Conservation (phyloP, 2,329 filamentous ascomycete genomes). For the Fusarium albosuccineum region DNA sequence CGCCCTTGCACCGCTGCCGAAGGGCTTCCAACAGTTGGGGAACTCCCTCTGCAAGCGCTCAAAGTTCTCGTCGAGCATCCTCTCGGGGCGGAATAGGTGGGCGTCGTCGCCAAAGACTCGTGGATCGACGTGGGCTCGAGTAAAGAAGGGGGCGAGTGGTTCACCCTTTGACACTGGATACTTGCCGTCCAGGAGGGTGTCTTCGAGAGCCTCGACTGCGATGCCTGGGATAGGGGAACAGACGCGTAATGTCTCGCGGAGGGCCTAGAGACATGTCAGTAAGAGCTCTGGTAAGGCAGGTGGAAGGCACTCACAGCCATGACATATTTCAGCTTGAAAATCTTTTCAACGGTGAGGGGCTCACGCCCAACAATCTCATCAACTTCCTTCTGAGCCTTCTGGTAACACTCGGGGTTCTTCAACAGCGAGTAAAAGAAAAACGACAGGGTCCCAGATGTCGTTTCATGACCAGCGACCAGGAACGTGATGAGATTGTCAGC, state of each 20-base stretch:
- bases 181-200: conserved; percentile 64
- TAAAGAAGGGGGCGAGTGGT: conserved; percentile 59
- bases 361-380: conserved; percentile 69
- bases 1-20: conserved; percentile 64
- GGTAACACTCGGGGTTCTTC: conserved; percentile 67
- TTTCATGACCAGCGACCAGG: conserved; percentile 76
- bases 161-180: conserved; percentile 63
- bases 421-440: conserved; percentile 72
- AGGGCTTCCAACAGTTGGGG: conserved; percentile 62
- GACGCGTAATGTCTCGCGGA: conserved; percentile 65
- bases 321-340: conserved; percentile 73
- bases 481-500: conserved; percentile 78
- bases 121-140: conserved; percentile 67
- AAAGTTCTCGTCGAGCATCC: conserved; percentile 70
- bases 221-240: conserved; percentile 47
- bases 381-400: conserved; percentile 72
- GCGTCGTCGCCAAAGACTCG: conserved; percentile 69
- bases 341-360: conserved; percentile 68
- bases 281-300: neutral
- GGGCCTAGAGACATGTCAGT: conserved; percentile 46
- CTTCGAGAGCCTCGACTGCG: conserved; percentile 51
- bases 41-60: conserved; percentile 49
- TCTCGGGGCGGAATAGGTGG: conserved; percentile 69
- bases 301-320: conserved; percentile 55
- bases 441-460: conserved; percentile 72